These are phyloP conservation scores for Esteya vermicola DNA, from an alignment of 2,329 filamentous ascomycete genomes.

Conservation along the genomic window DNA sequence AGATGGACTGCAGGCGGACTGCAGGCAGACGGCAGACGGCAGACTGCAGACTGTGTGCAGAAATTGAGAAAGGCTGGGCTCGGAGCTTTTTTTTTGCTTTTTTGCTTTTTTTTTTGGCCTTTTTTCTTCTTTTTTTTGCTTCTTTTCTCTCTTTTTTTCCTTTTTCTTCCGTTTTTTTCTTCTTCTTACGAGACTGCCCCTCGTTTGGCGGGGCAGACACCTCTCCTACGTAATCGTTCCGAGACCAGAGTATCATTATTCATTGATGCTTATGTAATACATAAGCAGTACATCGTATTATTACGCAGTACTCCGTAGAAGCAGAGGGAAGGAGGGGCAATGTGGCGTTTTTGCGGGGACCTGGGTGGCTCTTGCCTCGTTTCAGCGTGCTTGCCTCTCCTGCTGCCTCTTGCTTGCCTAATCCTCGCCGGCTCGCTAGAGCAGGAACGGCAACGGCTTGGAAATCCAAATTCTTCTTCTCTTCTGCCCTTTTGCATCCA, in stretches of 20 bases:
- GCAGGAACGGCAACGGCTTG: neutral
- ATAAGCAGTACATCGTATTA: neutral
- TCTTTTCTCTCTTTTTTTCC: too few species aligned
- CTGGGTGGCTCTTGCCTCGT: neutral
- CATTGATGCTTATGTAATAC: too few species aligned
- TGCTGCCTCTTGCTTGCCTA: neutral
- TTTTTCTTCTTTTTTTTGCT: neutral
- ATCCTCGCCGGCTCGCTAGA: neutral
- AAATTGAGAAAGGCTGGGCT: too few species aligned
- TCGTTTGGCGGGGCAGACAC: neutral
- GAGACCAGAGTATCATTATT: too few species aligned
- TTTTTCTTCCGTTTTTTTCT: too few species aligned
- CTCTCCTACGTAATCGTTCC: too few species aligned
- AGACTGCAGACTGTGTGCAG: too few species aligned
- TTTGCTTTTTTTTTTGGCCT: too few species aligned
- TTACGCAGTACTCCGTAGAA: neutral
- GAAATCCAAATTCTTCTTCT: constrained; percentile 1
- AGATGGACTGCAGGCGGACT: too few species aligned
- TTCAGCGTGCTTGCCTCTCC: neutral
- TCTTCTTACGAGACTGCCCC: too few species aligned
- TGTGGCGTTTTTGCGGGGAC: constrained; percentile 1
- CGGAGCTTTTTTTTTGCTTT: too few species aligned
- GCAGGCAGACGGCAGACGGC: too few species aligned
- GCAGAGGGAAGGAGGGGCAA: neutral
- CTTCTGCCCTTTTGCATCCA: neutral